Base-by-base conservation (phyloP, 257 asterid species). In the Petrea volubilis region DNA sequence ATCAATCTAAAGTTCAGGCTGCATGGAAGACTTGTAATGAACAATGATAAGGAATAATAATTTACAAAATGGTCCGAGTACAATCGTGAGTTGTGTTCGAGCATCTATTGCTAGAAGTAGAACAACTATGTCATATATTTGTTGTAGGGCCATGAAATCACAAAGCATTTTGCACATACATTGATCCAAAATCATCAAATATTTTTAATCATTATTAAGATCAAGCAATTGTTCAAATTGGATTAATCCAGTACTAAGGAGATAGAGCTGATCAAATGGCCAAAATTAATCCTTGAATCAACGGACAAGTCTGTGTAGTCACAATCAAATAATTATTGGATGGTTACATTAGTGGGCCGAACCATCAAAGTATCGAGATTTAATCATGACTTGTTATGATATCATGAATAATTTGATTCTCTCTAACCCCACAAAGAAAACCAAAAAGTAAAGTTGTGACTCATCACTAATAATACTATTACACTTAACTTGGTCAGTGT, bases 271-370 rank as follows among this genome's bases (percentile, higher is more conserved):
- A 40, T 0, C 14, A 40, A 15, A 40, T 40, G 46, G 46, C 46
- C 46, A 40, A 40, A 40, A 40, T 55, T 34, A 68, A 36, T 13
- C 31, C 55, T 14, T 24, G 41, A 52, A 53, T 40, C 12, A 40
- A 55, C 20, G 43, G 17, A 68, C 10, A 51, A 63, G 64, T 52
- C 53, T 36, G 47, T 31, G n/a, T 51, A 15, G 73, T 67, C 64
- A 24, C 60, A 23, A n/a, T 53, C 72, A 38, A 52, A 15, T 56
- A 68, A 55, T 25, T 27, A 9, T 4, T 21, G n/a, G n/a, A 33
- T 34, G 36, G n/a, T 25, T 25, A 68, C 40, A 38, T 40, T 4
- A 8, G 46, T 40, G 64, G 29, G 53, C 38, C 21, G 55, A 53
- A 27, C 5, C 51, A 38, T 36, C 21, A 36, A n/a, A 40, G 1